These are phyloP conservation scores for Thermothielavioides terrestris DNA, from an alignment of 495 filamentous ascomycete genomes.

Conservation along the genomic window DNA sequence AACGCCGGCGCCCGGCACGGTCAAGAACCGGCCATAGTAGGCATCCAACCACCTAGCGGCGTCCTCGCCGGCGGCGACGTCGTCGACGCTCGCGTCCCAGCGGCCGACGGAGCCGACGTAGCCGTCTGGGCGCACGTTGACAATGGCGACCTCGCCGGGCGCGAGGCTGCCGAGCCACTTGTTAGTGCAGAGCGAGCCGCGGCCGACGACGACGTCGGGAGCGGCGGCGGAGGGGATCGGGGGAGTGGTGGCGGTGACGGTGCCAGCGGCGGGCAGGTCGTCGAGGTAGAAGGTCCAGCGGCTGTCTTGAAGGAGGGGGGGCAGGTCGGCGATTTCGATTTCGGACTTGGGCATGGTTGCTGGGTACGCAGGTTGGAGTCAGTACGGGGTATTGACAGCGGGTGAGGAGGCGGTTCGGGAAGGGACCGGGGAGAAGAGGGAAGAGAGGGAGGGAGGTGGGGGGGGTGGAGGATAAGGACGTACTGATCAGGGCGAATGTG, in stretches of 20 bases:
- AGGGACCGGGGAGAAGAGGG: not conserved
- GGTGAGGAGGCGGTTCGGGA: not conserved
- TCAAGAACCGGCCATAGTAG: constrained; percentile 50
- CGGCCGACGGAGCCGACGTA: constrained; percentile 53
- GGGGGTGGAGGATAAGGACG: too few species aligned
- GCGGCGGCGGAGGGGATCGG: too few species aligned
- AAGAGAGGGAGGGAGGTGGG: not conserved
- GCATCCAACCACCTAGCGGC: constrained; percentile 49
- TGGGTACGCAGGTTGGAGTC: too few species aligned
- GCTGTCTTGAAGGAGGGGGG: constrained; percentile 45
- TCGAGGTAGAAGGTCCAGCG: constrained; percentile 65
- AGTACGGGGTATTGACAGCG: constrained; percentile 11
- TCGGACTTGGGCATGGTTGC: constrained; percentile 47
- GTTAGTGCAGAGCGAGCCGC: constrained; percentile 42
- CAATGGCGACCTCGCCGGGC: constrained; percentile 44
- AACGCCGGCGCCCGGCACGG: too few species aligned
- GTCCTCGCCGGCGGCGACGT: constrained; percentile 34
- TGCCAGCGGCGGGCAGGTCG: constrained; percentile 42
- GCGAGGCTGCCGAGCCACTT: constrained; percentile 55
- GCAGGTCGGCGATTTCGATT: constrained; percentile 55
- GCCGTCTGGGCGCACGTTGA: constrained; percentile 58
- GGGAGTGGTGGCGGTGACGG: too few species aligned
- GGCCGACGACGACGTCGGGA: too few species aligned
- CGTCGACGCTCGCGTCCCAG: constrained; percentile 41
- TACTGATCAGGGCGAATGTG: constrained; percentile 50